Evolutionary conservation across 1,284 basidiomycete species (phyloP), one percentile per base, ranked within the genome.

Genomic region (Austroboletus novae-zelandiae): DNA sequence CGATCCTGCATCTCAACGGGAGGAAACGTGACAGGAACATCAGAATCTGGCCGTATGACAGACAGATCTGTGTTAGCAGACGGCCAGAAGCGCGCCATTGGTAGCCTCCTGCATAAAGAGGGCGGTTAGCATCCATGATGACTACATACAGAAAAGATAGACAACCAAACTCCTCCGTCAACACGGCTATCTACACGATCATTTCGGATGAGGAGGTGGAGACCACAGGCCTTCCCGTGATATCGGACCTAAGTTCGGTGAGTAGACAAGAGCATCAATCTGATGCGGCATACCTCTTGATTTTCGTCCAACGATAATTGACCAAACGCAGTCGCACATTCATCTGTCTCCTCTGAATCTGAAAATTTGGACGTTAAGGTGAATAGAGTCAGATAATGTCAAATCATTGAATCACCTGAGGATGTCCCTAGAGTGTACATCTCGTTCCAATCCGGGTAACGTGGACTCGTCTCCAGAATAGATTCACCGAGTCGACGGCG

Each of bases 231-330:
- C 65, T 83, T 79, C 20, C 86, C 84, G 51, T 90, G 87, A 61
- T 81, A 90, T 43, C 89, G 83, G 47, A 93, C 78, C 87, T 89
- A 48, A 9, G 46, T 5, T 41, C 5, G 14, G 25, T 61, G 35
- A 61, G 53, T 35, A 48, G 45, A 48, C 17, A 18, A 31, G 8
- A 46, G 15, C n/a, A 18, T 20, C 32, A 39, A 43, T 43, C 9
- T 14, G 34, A 30, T n/a, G 36, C 25, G 55, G 61, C 15, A 10
- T 56, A 86, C 87, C 71, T 93, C 88, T 61, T 81, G 79, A 62
- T 91, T 83, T 63, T 93, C 90, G 57, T 92, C 87, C 39, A 93
- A 70, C 3, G 88, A 89, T n/a, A 94, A 67, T 59, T 88, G 84
- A 4, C 91, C 89, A 39, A 84, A 71, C n/a, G 79, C 74, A 53